phyloP scores from a whole-genome alignment of 306 rosid genomes.

The Medicago lupulina region DNA sequence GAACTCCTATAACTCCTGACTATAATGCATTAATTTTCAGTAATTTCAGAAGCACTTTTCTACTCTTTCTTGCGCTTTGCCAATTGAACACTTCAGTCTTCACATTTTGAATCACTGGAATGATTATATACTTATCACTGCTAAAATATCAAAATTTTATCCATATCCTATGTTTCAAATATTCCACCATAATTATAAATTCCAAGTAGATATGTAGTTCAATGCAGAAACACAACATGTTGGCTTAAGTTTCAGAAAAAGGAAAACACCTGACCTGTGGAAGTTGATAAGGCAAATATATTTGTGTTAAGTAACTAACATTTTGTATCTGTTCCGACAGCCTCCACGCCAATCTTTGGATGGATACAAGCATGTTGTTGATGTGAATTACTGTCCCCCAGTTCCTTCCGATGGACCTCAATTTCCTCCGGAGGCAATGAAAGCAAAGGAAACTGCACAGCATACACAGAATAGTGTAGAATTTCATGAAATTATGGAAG shows the following conservation, averaged over 20 bases:
- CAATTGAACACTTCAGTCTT: not conserved
- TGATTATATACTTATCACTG: constrained; percentile 3
- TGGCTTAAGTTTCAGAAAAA: constrained; percentile 17
- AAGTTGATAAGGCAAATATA: constrained; percentile 1
- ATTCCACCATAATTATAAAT: constrained; percentile 5
- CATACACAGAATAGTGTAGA: constrained; percentile 65
- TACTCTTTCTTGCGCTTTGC: not conserved
- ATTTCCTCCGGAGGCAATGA: constrained; percentile 76
- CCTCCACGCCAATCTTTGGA: constrained; percentile 82
- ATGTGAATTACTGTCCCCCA: constrained; percentile 74
- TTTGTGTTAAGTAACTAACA: constrained; percentile 37
- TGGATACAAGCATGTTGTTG: constrained; percentile 93
- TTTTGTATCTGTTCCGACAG: constrained; percentile 50
- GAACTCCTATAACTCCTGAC: not conserved
- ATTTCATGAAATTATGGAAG: constrained; percentile 93
- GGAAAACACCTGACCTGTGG: constrained; percentile 23
- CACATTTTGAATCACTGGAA: not conserved
- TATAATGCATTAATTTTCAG: not conserved
- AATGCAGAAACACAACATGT: constrained; percentile 22
- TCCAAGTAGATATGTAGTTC: constrained; percentile 10
- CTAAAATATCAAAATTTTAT: constrained; percentile 4
- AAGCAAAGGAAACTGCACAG: constrained; percentile 89
- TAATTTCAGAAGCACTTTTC: not conserved
- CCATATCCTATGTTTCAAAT: not conserved
- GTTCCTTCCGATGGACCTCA: constrained; percentile 74